These are phyloP conservation scores for Paecilomyces variotii DNA, from an alignment of 2,329 filamentous ascomycete genomes.

Conservation along the genomic window DNA sequence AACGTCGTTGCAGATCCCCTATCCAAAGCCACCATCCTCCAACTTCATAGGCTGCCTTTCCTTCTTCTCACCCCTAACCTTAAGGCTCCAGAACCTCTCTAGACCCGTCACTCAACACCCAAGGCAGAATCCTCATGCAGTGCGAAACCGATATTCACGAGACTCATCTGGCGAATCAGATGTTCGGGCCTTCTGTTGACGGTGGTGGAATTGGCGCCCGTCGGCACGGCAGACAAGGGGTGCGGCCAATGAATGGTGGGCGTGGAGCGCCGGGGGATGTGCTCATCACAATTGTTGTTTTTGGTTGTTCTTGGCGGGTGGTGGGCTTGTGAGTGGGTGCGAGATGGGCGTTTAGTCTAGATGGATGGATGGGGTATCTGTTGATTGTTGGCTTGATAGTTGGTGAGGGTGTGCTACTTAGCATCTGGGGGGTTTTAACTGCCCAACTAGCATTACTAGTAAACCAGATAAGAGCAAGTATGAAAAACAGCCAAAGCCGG, in stretches of 20 bases:
- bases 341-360: background rate
- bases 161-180: background rate
- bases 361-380: background rate
- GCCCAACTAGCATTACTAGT: no score
- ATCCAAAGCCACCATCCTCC: background rate
- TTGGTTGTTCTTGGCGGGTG: background rate
- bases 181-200: background rate
- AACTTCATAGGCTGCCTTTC: background rate
- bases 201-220: conserved; percentile 5
- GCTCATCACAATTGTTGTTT: background rate
- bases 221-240: conserved; percentile 7
- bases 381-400: no score
- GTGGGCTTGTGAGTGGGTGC: background rate
- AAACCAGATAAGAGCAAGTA: no score
- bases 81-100: background rate
- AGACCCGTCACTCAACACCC: background rate
- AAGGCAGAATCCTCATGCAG: background rate
- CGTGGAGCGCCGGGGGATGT: background rate
- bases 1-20: background rate
- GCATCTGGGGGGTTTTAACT: no score
- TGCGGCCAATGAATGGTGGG: background rate
- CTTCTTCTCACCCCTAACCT: background rate
- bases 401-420: no score
- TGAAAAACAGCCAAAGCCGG: no score
- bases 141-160: background rate